Evolutionary conservation across 164 flowering plant genomes (phyloP), one percentile per base, ranked within the genome.

Genomic region (Houttuynia cordata): DNA sequence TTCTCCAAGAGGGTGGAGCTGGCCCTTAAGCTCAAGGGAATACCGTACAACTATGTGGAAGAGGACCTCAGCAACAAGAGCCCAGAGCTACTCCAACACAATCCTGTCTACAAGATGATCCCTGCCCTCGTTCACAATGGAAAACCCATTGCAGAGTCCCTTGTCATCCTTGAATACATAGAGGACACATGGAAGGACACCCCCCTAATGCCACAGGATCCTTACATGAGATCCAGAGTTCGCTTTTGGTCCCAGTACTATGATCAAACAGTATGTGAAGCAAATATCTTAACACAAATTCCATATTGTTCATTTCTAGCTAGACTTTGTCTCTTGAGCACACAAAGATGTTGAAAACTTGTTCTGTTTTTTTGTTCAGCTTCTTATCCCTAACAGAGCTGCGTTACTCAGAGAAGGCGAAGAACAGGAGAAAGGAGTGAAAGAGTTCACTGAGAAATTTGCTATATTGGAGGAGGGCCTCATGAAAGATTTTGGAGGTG

Each of bases 21-120:
- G 50, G 74, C 74, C 60, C 77, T 70, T 14, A 68, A 72, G 30
- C 49, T 75, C 1, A 75, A 75, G 72, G 76, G 69, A 30, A 68
- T 71, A 63, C 69, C 69, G 17, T 69, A 64, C 20, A 61, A 61
- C 37, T 58, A 60, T 51, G 57, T 71, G 24, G 70, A 63, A 54
- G 74, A 66, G 61, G 73, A 75, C 23, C 51, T 75, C 1, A 7
- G 34, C 13, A 70, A 72, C 68, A 75, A 72, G 60, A 75, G 76
- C 59, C 63, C 64, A 24, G 25, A 59, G 64, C 63, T 70, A 40
- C 47, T 62, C n/a, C 42, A 21, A 20, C 30, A 62, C 57, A 62
- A 62, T 49, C 64, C 64, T 8, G 57, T 62, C 20, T 14, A 53
- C 39, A 62, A 62, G 55, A 61, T 50, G 57, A 25, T 62, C 24